Evolutionary conservation across 2,329 filamentous ascomycete genomes (phyloP), one percentile per base, ranked within the genome.

Genomic region (Trichoderma hamatum): DNA sequence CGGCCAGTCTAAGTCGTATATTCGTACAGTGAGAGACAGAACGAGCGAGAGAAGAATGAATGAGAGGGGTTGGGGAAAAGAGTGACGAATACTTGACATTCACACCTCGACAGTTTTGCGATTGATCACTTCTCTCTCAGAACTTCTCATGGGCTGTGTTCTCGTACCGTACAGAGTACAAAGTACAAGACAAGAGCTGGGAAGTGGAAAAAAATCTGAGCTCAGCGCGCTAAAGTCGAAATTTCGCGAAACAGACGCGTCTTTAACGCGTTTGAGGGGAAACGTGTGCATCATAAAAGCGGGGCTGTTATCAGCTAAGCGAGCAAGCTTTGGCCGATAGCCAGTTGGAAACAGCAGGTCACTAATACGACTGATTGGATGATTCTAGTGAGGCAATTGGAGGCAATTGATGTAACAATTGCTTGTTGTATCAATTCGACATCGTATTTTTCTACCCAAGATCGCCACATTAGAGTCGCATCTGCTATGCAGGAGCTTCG

Each of bases 251-350:
- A 68, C 14, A 24, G 21, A 56, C 66, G 66, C 66, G 58, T 62
- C 58, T 56, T 36, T 32, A 36, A 68, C 56, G 66, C 66, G 66
- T 62, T 26, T 39, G 58, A 32, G 34, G 51, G 66, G 55, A n/a
- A 68, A 62, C 56, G 49, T 61, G 49, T 21, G 56, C 66, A 61
- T 67, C 63, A 61, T 68, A 68, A 60, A 68, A 39, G 56, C 56
- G 65, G 65, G 56, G 49, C 49, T n/a, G 19, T 46, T 55, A 51
- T 62, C 58, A 68, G 34, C 28, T 68, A 68, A 63, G 66, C 66
- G 51, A 68, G 56, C 61, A 30, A 54, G 49, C 61, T 67, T 39
- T 32, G 65, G 24, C 11, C 55, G 65, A 68, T 55, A 61, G 30
- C 32, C 52, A 59, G 32, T 36, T 13, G 7, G 49, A 30, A 34